phyloP scores from a whole-genome alignment of 768 basidiomycete genomes.

The Termitomyces heimii region DNA sequence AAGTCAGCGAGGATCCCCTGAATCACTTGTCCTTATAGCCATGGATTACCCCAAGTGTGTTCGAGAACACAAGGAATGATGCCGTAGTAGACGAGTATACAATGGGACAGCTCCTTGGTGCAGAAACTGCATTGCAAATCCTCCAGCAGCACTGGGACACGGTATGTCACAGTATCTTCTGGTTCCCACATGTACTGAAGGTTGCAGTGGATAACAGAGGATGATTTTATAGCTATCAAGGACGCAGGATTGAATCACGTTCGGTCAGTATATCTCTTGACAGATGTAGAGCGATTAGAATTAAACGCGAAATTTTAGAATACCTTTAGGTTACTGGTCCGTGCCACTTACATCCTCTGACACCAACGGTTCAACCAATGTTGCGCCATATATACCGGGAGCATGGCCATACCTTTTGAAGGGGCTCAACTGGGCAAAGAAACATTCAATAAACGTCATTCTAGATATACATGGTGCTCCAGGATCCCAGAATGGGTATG shows the following conservation, averaged over 20 bases:
- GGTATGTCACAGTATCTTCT: conserved; percentile 19
- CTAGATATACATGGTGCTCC: conserved; percentile 76
- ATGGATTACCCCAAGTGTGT: conserved; percentile 77
- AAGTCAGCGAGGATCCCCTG: background rate
- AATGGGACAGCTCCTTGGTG: conserved; percentile 46
- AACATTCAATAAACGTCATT: conserved; percentile 60
- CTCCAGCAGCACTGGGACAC: conserved; percentile 55
- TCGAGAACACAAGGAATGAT: conserved; percentile 52
- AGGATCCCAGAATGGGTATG: conserved; percentile 62
- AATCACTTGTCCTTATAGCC: conserved; percentile 32
- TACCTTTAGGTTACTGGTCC: conserved; percentile 77
- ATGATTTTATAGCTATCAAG: conserved; percentile 60
- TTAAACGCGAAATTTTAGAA: conserved; percentile 28
- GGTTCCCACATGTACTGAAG: background rate
- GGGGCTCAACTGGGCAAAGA: conserved; percentile 59
- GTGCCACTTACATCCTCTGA: conserved; percentile 55
- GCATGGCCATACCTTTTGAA: conserved; percentile 66
- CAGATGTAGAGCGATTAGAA: background rate
- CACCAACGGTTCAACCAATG: conserved; percentile 38
- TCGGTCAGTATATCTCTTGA: conserved; percentile 31
- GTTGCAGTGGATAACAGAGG: conserved; percentile 54
- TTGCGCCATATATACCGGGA: conserved; percentile 52
- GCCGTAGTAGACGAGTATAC: conserved; percentile 59
- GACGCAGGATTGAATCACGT: conserved; percentile 70
- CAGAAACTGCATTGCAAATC: conserved; percentile 31